These are phyloP conservation scores for Truncatella angustata DNA, from an alignment of 2,329 filamentous ascomycete species.

Conservation along the genomic window DNA sequence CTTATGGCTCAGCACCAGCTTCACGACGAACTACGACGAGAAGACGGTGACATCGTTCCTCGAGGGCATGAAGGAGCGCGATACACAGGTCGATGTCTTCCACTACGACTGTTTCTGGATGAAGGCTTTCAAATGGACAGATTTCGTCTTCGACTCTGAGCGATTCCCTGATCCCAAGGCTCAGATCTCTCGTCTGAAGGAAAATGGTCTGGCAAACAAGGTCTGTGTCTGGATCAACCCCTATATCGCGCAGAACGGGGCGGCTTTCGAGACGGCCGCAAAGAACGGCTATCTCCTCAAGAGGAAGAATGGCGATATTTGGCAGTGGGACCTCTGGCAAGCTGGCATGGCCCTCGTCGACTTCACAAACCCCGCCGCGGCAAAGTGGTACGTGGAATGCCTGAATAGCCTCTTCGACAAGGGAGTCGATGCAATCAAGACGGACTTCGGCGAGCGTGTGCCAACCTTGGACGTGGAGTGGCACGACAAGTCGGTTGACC, in stretches of 20 bases:
- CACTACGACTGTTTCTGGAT: conserved; percentile 81
- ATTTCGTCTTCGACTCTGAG: conserved; percentile 68
- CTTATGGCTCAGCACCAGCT: conserved; percentile 74
- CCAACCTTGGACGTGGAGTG: conserved; percentile 65
- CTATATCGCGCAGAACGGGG: conserved; percentile 69
- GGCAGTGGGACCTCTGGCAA: conserved; percentile 78
- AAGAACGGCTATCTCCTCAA: conserved; percentile 68
- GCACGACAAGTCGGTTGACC: conserved; percentile 57
- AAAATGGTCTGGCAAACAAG: conserved; percentile 57
- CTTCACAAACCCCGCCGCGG: conserved; percentile 70
- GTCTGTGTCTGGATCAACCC: conserved; percentile 77
- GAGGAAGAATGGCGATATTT: conserved; percentile 66
- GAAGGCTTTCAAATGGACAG: conserved; percentile 72
- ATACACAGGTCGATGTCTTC: conserved; percentile 68
- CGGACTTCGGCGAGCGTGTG: conserved; percentile 73
- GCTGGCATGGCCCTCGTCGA: conserved; percentile 74
- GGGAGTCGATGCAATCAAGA: conserved; percentile 72
- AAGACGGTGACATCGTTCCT: conserved; percentile 66
- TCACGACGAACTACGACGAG: conserved; percentile 73
- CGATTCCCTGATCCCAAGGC: conserved; percentile 67
- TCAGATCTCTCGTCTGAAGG: conserved; percentile 64
- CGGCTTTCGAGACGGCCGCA: conserved; percentile 62
- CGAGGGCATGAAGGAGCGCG: conserved; percentile 64
- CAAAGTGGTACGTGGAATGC: conserved; percentile 62
- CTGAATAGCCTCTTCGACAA: conserved; percentile 64